Percentiles rank a stretch among this genome's conserved stretches.
Conservation (phyloP, 352 stramenopile species). For the Phytopythium cucurbitacearum region DNA sequence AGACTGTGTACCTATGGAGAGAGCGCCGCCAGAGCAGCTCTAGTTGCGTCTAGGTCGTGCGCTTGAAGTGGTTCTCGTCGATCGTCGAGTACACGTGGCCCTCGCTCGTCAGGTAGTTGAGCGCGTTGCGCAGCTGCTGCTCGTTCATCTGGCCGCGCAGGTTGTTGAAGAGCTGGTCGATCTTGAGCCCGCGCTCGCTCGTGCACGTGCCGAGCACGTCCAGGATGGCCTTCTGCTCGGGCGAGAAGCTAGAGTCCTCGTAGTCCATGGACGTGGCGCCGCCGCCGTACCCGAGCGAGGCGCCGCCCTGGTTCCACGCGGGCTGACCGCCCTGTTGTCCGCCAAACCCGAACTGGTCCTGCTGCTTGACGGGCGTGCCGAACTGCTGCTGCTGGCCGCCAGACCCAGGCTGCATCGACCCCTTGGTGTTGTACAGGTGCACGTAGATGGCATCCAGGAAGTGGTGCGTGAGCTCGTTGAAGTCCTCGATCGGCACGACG, state of each 20-base stretch:
- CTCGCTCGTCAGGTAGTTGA: slow-evolving; percentile 84
- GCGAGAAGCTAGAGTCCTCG: slow-evolving; percentile 71
- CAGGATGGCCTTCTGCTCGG: slow-evolving; percentile 76
- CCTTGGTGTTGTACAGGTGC: slow-evolving; percentile 85
- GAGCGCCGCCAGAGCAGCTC: too few species aligned
- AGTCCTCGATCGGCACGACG: slow-evolving; percentile 80
- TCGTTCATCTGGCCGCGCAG: slow-evolving; percentile 66
- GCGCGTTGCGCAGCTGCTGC: slow-evolving; percentile 50
- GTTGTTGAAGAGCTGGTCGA: slow-evolving; percentile 73
- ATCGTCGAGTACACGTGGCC: slow-evolving; percentile 90
- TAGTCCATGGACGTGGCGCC: slow-evolving; percentile 35
- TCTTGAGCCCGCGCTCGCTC: slow-evolving; percentile 70
- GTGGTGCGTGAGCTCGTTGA: slow-evolving; percentile 96
- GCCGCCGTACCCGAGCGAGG: slow-evolving; percentile 5
- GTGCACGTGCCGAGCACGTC: slow-evolving; percentile 68
- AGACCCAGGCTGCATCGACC: slow-evolving; percentile 24
- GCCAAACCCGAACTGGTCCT: slow-evolving; percentile 20
- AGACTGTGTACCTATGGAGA: too few species aligned
- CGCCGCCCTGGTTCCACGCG: slow-evolving; percentile 21
- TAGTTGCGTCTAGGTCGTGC: slow-evolving; percentile 55
- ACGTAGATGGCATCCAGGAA: slow-evolving; percentile 92
- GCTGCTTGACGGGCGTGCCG: slow-evolving; percentile 34
- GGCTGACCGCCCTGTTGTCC: slow-evolving; percentile 15
- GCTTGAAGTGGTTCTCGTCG: slow-evolving; percentile 89
- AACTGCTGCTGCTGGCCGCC: slow-evolving; percentile 17